Evolutionary conservation across 805 yeast genomes (phyloP).

Genomic region (Yamadazyma sp.): DNA sequence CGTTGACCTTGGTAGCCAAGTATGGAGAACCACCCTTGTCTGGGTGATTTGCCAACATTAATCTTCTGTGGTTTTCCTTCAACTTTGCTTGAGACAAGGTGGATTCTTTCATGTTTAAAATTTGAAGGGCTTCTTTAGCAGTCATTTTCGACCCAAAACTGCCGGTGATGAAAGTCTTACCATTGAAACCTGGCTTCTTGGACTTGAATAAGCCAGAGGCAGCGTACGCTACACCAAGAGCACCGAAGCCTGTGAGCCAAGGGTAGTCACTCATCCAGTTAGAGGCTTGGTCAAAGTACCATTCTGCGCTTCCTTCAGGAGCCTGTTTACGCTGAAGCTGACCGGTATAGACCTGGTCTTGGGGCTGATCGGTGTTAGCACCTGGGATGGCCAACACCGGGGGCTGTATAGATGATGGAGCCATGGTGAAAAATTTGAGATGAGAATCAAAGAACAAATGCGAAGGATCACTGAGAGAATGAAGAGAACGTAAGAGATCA

Average conservation of each 20-base stretch:
- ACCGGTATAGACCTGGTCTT: conserved; percentile 34
- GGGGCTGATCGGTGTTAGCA: conserved; percentile 23
- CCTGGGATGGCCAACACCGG: conserved; percentile 61
- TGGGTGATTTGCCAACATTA: conserved; percentile 90
- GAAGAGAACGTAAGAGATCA: no score
- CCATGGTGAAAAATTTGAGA: conserved; percentile 18
- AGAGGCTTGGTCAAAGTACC: conserved; percentile 61
- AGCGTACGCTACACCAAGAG: conserved; percentile 59
- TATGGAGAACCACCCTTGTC: conserved; percentile 92
- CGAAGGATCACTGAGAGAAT: no score
- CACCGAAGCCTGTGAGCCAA: conserved; percentile 67
- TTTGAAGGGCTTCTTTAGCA: conserved; percentile 83
- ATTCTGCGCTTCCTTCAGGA: conserved; percentile 51
- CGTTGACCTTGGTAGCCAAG: conserved; percentile 87
- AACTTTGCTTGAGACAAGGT: conserved; percentile 61
- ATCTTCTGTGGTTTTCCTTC: conserved; percentile 76
- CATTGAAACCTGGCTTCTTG: conserved; percentile 64
- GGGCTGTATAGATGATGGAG: conserved; percentile 40
- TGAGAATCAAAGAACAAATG: no score
- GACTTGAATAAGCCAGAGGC: conserved; percentile 67
- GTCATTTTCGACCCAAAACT: conserved; percentile 92
- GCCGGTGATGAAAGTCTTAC: conserved; percentile 75
- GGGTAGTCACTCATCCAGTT: conserved; percentile 76
- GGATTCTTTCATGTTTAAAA: conserved; percentile 71
- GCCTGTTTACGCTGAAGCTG: conserved; percentile 42